Base-by-base conservation (phyloP, 2,329 filamentous ascomycete genomes). In the Fusarium chlamydosporum region DNA sequence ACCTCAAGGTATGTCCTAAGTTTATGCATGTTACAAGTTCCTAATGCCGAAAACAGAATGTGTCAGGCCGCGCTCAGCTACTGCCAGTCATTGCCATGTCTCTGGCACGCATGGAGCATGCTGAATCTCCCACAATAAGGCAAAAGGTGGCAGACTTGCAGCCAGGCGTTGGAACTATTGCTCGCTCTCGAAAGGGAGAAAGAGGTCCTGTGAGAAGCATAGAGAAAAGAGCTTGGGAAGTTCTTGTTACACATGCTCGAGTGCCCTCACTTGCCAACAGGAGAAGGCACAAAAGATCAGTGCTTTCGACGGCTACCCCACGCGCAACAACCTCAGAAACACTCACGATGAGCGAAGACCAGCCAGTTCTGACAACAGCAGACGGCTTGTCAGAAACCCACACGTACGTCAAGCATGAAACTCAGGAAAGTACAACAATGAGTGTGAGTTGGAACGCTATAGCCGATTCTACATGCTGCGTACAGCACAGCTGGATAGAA, bases 71-170 rank as follows among this genome's bases (percentile, higher is more conserved):
- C 20, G 72, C 73, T 20, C 66, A 61, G 13, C 57, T 78, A 9
- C 46, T 79, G 4, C 66, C 75, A 0, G 63, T 71, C 9, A 77
- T 80, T 40, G 63, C 75, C 10, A 70, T 68, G 12, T 79, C 76
- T 6, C 55, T 81, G 18, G 67, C 74, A 18, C 70, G 77, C 15
- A 75, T 81, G 77, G 71, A 51, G 26, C 62, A 72, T 46, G 77
- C 78, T 12, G 76, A 81, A 61, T 80, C 79, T 7, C 77, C 78
- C 4, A 63, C 59, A 23, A 61, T 80, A 16, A 76, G 77, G 43
- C 73, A 75, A 47, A 78, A 77, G 47, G 52, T 76, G 16, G 40
- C 61, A 5, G 29, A 41, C 37, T 42, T 67, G 37, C 72, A 2
- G 41, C 26, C 23, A 13, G 27, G 23, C 16, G 2, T 27, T 8